Evolutionary conservation across 2,329 filamentous ascomycete genomes (phyloP).

Genomic region (Cryoendolithus antarcticus): DNA sequence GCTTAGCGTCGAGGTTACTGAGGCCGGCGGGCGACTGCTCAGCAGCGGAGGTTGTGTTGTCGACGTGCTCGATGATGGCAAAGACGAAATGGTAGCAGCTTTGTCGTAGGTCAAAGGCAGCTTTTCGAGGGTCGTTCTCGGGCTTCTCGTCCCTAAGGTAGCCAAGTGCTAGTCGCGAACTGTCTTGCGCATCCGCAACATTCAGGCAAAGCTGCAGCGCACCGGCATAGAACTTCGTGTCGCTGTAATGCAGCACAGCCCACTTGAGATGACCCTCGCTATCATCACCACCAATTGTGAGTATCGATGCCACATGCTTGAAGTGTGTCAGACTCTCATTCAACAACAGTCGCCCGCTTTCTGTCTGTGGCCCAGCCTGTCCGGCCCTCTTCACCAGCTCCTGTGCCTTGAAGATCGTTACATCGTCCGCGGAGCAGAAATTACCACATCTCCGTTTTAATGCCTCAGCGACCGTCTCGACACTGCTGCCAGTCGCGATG

Average conservation of each 20-base stretch:
- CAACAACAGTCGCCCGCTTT: slow-evolving; percentile 63
- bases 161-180: slow-evolving; percentile 68
- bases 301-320: slow-evolving; percentile 70
- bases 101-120: slow-evolving; percentile 58
- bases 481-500: slow-evolving; percentile 91
- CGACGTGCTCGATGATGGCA: slow-evolving; percentile 64
- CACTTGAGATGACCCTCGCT: slow-evolving; percentile 56
- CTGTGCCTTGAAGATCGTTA: slow-evolving; percentile 96
- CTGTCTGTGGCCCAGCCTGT: slow-evolving; percentile 63
- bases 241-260: slow-evolving; percentile 67
- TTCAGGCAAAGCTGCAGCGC: slow-evolving; percentile 77
- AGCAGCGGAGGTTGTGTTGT: slow-evolving; percentile 54
- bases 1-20: slow-evolving; percentile 60
- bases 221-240: slow-evolving; percentile 76
- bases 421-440: slow-evolving; percentile 95
- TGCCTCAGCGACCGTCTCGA: slow-evolving; percentile 95
- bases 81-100: slow-evolving; percentile 78
- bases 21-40: slow-evolving; percentile 68
- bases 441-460: slow-evolving; percentile 82
- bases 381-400: slow-evolving; percentile 83
- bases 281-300: slow-evolving; percentile 43
- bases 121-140: slow-evolving; percentile 54
- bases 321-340: slow-evolving; percentile 85
- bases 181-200: slow-evolving; percentile 74
- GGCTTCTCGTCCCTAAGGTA: slow-evolving; percentile 82